Evolutionary conservation across 225 moss, liverwort and hornwort species (phyloP).

Genomic region (Marchantia polymorpha): DNA sequence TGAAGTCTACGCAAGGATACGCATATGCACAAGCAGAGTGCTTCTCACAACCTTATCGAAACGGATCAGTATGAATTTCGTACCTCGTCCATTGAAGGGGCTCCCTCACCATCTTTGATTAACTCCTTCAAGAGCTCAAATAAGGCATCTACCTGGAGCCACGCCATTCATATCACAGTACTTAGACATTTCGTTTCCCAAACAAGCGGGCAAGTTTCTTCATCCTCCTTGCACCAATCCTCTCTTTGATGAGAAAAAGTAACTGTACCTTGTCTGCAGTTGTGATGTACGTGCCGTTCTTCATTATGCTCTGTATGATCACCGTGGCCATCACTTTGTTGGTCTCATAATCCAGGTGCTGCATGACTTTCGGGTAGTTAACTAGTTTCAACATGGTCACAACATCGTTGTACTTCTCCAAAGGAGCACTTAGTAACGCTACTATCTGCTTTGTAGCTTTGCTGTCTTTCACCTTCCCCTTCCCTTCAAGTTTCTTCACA

Average conservation of each 20-base stretch:
- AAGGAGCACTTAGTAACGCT: constrained; percentile 70
- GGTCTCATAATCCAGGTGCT: constrained; percentile 78
- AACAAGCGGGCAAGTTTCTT: neutral
- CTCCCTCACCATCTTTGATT: constrained; percentile 59
- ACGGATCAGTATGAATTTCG: constrained; percentile 1
- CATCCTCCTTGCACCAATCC: neutral
- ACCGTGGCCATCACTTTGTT: constrained; percentile 90
- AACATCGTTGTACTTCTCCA: constrained; percentile 91
- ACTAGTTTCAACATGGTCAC: constrained; percentile 76
- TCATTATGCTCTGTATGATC: constrained; percentile 78
- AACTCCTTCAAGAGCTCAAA: constrained; percentile 89
- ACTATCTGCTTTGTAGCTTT: constrained; percentile 83
- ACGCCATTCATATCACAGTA: neutral
- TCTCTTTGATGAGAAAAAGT: neutral
- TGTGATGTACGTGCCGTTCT: constrained; percentile 65
- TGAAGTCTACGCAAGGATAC: neutral
- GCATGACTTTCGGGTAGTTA: constrained; percentile 89
- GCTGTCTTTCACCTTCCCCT: constrained; percentile 69
- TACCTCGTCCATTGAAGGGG: constrained; percentile 59
- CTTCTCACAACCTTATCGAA: neutral
- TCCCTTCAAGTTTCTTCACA: constrained; percentile 78
- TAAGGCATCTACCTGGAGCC: constrained; percentile 70
- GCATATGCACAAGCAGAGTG: too few species aligned
- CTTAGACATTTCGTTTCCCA: neutral
- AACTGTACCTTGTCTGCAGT: constrained; percentile 72